These are phyloP conservation scores for Plectosphaerella sp. DNA, from an alignment of 2,329 filamentous ascomycete genomes.

Conservation along the genomic window DNA sequence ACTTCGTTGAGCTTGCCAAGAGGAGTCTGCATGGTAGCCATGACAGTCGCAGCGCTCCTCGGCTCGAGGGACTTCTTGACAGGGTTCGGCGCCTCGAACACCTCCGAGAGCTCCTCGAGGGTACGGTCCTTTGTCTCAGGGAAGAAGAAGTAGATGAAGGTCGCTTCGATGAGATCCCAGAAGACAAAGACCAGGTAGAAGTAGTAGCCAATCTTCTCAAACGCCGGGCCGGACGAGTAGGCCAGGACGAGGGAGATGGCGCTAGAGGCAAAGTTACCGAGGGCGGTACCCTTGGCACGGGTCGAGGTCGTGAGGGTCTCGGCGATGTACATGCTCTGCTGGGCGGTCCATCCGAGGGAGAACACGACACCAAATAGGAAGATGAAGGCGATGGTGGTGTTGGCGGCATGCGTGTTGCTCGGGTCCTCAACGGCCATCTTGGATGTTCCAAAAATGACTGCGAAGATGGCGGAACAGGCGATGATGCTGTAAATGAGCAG, in stretches of 20 bases:
- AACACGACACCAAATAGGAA: constrained; percentile 49
- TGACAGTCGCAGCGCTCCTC: constrained; percentile 35
- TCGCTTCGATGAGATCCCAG: constrained; percentile 37
- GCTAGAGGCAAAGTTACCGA: constrained; percentile 35
- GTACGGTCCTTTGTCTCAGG: constrained; percentile 40
- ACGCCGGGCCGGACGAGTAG: constrained; percentile 37
- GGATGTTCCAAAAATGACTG: constrained; percentile 42
- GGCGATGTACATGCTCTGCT: constrained; percentile 45
- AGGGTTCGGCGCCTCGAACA: constrained; percentile 39
- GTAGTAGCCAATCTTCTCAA: constrained; percentile 36
- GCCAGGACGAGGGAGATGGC: constrained; percentile 34
- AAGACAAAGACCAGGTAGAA: constrained; percentile 41
- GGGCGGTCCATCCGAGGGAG: constrained; percentile 45
- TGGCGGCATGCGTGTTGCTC: constrained; percentile 29
- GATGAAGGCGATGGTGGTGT: constrained; percentile 44
- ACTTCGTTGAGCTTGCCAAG: constrained; percentile 2
- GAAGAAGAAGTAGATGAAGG: constrained; percentile 44
- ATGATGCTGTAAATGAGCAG: constrained; percentile 43
- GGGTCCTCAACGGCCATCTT: constrained; percentile 34
- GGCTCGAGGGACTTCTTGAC: constrained; percentile 37
- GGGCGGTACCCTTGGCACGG: constrained; percentile 38
- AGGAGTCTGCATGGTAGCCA: constrained; percentile 16
- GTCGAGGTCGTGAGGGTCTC: constrained; percentile 40
- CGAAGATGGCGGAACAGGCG: constrained; percentile 41
- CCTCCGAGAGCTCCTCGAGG: constrained; percentile 48